Evolutionary conservation across 768 basidiomycete genomes (phyloP).

Genomic region (Phylloporus arenicola): DNA sequence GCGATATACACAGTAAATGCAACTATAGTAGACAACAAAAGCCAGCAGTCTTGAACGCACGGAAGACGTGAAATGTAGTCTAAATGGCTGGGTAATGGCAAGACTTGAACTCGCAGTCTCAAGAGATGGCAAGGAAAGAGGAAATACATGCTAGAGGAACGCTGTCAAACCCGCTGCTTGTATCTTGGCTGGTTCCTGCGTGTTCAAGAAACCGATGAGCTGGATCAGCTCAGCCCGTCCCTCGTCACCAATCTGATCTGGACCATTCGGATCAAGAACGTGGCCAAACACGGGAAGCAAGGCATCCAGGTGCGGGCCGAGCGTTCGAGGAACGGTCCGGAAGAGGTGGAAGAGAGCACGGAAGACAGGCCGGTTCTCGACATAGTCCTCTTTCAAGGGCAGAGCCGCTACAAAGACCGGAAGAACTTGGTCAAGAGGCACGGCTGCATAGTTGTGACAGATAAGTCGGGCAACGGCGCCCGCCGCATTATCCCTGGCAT

Average conservation of each 20-base stretch:
- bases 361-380: constrained; percentile 90
- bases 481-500: constrained; percentile 94
- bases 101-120: background rate
- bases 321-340: constrained; percentile 61
- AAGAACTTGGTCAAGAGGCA: constrained; percentile 89
- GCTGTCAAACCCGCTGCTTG: constrained; percentile 68
- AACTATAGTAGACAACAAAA: constrained; percentile 1
- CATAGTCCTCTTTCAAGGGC: constrained; percentile 80
- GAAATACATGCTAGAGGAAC: constrained; percentile 39
- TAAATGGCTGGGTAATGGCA: constrained; percentile 14
- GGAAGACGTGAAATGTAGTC: constrained; percentile 10
- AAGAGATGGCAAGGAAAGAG: constrained; percentile 2
- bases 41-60: background rate
- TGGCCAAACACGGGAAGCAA: constrained; percentile 74
- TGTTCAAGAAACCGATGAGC: constrained; percentile 66
- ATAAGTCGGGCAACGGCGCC: constrained; percentile 90
- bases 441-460: constrained; percentile 63
- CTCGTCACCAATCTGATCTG: constrained; percentile 79
- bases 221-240: constrained; percentile 70
- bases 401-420: constrained; percentile 78
- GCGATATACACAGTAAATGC: constrained; percentile 4
- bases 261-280: constrained; percentile 70
- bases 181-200: constrained; percentile 71
- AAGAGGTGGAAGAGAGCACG: constrained; percentile 85
- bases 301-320: constrained; percentile 72